Percentiles rank a stretch among this genome's conserved stretches.
Conservation (phyloP, 2,329 filamentous ascomycete genomes). For the Rutstroemia sp. region DNA sequence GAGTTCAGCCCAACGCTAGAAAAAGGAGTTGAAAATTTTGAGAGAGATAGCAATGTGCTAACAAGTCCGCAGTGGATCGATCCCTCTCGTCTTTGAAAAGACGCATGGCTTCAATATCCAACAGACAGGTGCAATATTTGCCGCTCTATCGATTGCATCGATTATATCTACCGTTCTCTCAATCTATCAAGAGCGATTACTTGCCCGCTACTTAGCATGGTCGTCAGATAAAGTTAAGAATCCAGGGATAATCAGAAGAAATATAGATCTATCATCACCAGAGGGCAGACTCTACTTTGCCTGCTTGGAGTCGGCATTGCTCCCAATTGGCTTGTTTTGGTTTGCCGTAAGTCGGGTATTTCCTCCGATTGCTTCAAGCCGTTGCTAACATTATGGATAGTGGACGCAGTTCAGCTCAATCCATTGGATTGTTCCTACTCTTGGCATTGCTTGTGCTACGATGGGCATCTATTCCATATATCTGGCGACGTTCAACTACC, state of each 20-base stretch:
- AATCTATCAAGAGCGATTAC: conserved; percentile 64
- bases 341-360: conserved; percentile 1
- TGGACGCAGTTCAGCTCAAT: conserved; percentile 56
- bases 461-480: conserved; percentile 86
- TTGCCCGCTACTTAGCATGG: conserved; percentile 38
- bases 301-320: conserved; percentile 65
- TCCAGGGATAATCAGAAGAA: conserved; percentile 13
- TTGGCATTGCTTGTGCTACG: conserved; percentile 67
- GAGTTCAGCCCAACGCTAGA: neutral
- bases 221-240: conserved; percentile 13
- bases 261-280: conserved; percentile 40
- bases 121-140: conserved; percentile 65
- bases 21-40: neutral
- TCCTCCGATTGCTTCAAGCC: too few relatives aligned
- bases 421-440: conserved; percentile 65
- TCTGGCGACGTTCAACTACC: conserved; percentile 84
- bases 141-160: conserved; percentile 61
- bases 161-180: conserved; percentile 60
- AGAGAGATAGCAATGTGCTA: neutral
- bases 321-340: conserved; percentile 75
- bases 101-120: conserved; percentile 62
- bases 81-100: conserved; percentile 67
- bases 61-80: conserved; percentile 41
- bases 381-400: conserved; percentile 38
- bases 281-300: conserved; percentile 79